A percentile compares a stretch with the other conserved stretches of the same genome.
Evolutionary conservation across 257 asterid genomes (phyloP).

Genomic region (Verbascum thapsus): DNA sequence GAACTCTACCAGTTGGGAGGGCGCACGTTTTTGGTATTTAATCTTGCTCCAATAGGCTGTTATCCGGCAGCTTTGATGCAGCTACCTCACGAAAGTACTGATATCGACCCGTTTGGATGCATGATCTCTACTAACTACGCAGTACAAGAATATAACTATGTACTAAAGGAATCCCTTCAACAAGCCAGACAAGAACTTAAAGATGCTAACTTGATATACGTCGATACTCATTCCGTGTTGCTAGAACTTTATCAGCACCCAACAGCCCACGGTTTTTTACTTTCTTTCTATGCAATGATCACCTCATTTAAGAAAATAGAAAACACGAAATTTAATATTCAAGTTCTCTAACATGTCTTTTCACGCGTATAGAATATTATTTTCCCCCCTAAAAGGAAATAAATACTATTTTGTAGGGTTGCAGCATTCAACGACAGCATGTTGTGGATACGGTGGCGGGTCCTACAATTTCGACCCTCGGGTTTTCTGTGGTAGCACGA

Average conservation of each 20-base stretch:
- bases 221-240: slow-evolving; percentile 48
- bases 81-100: slow-evolving; percentile 46
- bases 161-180: slow-evolving; percentile 44
- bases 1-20: slow-evolving; percentile 60
- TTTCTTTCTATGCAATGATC: no score
- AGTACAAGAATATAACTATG: slow-evolving; percentile 49
- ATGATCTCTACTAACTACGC: slow-evolving; percentile 56
- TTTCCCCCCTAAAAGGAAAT: no score
- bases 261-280: slow-evolving; percentile 39
- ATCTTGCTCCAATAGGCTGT: slow-evolving; percentile 71
- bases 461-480: slow-evolving; percentile 45
- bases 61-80: slow-evolving; percentile 49
- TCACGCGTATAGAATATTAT: no score
- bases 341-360: no score
- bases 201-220: slow-evolving; percentile 46
- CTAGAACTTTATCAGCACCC: slow-evolving; percentile 62
- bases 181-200: slow-evolving; percentile 43
- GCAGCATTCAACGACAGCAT: slow-evolving; percentile 57
- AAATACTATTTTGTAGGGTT: slow-evolving; percentile 57
- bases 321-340: no score
- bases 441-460: slow-evolving; percentile 79
- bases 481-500: slow-evolving; percentile 49
- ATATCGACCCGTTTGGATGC: slow-evolving; percentile 61
- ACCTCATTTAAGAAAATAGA: no score
- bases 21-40: slow-evolving; percentile 56